Base-by-base conservation (phyloP, 495 filamentous ascomycete species). In the Trichoderma parareesei region DNA sequence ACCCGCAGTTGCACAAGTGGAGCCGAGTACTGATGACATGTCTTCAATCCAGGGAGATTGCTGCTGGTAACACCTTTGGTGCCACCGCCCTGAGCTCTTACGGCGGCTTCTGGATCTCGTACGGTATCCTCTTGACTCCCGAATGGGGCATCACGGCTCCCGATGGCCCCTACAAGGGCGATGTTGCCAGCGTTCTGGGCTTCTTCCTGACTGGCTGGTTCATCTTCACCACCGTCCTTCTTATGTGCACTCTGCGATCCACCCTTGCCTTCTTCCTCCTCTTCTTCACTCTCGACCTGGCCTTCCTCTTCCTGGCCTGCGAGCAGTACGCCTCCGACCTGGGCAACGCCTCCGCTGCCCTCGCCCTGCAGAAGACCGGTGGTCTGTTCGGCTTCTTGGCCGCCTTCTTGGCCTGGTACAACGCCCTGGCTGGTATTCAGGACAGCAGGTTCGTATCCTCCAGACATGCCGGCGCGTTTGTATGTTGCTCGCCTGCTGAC, bases 41-140 rank as follows among this genome's bases (percentile, higher is more conserved):
- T 40, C 13, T 18, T 18, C 10, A 41, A 5, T 38, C 14, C 68
- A 97, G 92, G 94, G 94, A 97, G 85, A 96, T 97, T 92, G 94
- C 93, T 64, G 86, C 95, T 9, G 94, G 93, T 67, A 97, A 95
- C 85, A 97, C 94, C 49, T 98, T 98, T 67, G 94, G 92, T 87
- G 94, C 93, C 64, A 98, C 93, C 62, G 94, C 94, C 62, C 84
- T 98, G 68, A 94, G 92, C 10, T 98, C 94, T 6, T 98, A 93
- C 75, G 94, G 94, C 69, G 94, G 93, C 69, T 98, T 98, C 87
- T 98, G 94, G 94, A 81, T 98, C 70, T 83, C 91, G 38, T 93
- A 90, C 73, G 94, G 84, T 69, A 91, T 98, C 78, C 83, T 96
- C 71, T 78, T 96, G 69, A 97, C 93, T 38, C 90, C 92, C 1